Conservation (phyloP, 2,329 filamentous ascomycete genomes). For the Epicoccum nigrum region DNA sequence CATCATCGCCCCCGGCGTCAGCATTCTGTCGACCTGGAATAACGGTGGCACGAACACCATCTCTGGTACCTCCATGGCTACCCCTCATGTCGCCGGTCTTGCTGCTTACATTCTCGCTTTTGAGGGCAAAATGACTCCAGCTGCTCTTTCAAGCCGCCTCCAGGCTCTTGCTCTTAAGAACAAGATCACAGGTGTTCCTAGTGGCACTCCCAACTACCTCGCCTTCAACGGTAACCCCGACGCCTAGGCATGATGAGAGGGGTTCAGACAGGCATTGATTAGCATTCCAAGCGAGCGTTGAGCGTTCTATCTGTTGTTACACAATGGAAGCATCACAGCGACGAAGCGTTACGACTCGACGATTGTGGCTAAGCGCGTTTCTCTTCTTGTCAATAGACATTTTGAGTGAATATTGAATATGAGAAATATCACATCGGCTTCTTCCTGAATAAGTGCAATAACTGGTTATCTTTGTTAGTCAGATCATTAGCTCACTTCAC, state of each 20-base stretch:
- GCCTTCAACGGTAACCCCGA: constrained; percentile 59
- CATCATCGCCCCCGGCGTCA: constrained; percentile 50
- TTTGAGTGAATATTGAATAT: neutral
- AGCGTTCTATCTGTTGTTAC: constrained; percentile 1
- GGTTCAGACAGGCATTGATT: too few species aligned
- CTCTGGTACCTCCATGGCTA: constrained; percentile 40
- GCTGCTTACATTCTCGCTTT: constrained; percentile 70
- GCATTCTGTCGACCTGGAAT: constrained; percentile 56
- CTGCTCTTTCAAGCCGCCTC: constrained; percentile 58
- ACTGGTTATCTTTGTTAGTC: too few species aligned
- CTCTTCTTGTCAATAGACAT: neutral
- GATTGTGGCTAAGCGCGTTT: neutral
- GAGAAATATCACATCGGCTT: too few species aligned
- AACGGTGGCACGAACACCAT: constrained; percentile 55
- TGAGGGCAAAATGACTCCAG: constrained; percentile 53
- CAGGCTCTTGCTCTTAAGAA: constrained; percentile 50
- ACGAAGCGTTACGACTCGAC: neutral
- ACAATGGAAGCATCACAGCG: neutral
- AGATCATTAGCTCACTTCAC: too few species aligned
- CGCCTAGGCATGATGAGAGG: neutral
- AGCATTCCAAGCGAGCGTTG: neutral
- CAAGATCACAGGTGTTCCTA: constrained; percentile 51
- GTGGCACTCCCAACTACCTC: constrained; percentile 59
- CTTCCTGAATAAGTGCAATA: too few species aligned
- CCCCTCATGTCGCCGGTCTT: constrained; percentile 59